These are phyloP conservation scores for Anthoceros angustus DNA, from an alignment of 225 moss, liverwort and hornwort species.

Conservation along the genomic window DNA sequence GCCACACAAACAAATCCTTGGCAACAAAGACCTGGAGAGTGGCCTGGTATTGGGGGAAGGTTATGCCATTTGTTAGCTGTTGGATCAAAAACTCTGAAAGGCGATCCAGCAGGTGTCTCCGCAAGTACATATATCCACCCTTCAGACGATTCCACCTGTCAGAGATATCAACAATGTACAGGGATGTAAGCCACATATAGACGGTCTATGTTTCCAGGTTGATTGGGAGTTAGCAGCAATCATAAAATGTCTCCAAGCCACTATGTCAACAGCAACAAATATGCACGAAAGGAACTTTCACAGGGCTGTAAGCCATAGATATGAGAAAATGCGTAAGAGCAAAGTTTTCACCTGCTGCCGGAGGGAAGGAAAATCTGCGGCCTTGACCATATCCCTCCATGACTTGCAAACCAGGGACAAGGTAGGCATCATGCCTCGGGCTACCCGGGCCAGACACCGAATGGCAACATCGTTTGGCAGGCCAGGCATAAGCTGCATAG, in stretches of 20 bases:
- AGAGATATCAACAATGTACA: neutral
- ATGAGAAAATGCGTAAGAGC: too few species aligned
- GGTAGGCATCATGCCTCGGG: neutral
- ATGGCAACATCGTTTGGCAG: constrained; percentile 8
- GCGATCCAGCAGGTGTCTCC: constrained; percentile 20
- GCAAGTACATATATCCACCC: constrained; percentile 41
- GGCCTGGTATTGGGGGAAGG: constrained; percentile 34
- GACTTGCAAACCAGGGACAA: neutral
- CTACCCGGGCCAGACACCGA: neutral
- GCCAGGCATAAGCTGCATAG: constrained; percentile 4
- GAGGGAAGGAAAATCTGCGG: neutral
- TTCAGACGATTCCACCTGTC: constrained; percentile 32
- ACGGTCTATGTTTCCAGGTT: too few species aligned
- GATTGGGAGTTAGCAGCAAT: too few species aligned
- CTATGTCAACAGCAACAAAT: too few species aligned
- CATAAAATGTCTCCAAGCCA: too few species aligned
- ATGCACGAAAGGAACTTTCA: neutral
- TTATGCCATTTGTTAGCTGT: constrained; percentile 23
- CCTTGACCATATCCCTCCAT: neutral
- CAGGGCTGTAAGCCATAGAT: neutral
- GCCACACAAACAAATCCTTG: constrained; percentile 50
- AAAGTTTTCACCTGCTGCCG: neutral
- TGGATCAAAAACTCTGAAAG: constrained; percentile 35
- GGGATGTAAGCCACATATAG: neutral
- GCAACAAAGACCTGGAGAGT: constrained; percentile 21